These are phyloP conservation scores for Lasiodiplodia hormozganensis DNA, from an alignment of 2,329 filamentous ascomycete genomes.

Conservation along the genomic window DNA sequence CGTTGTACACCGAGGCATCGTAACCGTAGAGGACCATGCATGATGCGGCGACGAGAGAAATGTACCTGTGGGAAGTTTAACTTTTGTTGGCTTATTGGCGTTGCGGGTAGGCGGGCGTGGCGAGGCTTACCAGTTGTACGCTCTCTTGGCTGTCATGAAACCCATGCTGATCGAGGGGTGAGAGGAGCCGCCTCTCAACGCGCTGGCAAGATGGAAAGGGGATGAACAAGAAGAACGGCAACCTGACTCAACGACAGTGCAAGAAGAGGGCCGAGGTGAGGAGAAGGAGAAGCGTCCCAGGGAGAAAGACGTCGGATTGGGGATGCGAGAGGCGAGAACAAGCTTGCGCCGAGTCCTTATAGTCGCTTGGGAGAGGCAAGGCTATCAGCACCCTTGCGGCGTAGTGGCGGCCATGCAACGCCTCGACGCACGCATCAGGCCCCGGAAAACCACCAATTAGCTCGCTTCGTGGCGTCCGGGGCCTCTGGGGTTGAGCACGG, in stretches of 20 bases:
- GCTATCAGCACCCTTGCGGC: conserved; percentile 23
- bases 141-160: conserved; percentile 40
- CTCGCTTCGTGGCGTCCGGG: conserved; percentile 1
- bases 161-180: conserved; percentile 18
- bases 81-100: background rate
- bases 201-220: background rate
- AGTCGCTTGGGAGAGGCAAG: conserved; percentile 4
- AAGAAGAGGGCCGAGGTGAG: background rate
- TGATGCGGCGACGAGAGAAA: conserved; percentile 72
- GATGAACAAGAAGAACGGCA: background rate
- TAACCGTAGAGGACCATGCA: conserved; percentile 80
- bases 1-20: conserved; percentile 77
- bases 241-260: background rate
- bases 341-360: conserved; percentile 26
- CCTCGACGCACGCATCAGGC: conserved; percentile 20
- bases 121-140: conserved; percentile 55
- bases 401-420: conserved; percentile 17
- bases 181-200: conserved; percentile 1
- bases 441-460: conserved; percentile 19
- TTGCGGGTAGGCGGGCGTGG: background rate
- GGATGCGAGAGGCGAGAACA: conserved; percentile 5
- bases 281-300: background rate
- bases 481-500: conserved; percentile 8
- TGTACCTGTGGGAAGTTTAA: conserved; percentile 59
- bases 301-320: background rate